phyloP scores from a whole-genome alignment of 371 early-diverging fungal species.

The Circinella minor region DNA sequence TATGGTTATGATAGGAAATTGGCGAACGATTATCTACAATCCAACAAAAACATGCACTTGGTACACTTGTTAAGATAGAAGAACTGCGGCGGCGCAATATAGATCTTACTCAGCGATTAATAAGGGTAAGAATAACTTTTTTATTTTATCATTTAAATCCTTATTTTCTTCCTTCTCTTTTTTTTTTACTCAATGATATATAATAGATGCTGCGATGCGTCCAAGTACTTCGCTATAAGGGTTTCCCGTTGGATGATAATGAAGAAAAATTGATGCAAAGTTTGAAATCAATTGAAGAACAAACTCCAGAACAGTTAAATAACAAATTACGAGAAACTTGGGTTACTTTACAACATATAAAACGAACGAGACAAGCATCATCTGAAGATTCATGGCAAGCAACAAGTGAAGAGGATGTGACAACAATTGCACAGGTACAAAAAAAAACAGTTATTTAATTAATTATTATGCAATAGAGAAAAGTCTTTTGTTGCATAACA shows the following conservation, averaged over 20 bases:
- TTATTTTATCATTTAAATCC: not conserved
- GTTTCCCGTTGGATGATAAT: constrained; percentile 21
- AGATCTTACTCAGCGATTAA: constrained; percentile 22
- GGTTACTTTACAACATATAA: constrained; percentile 14
- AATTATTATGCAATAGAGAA: not conserved
- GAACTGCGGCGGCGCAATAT: constrained; percentile 42
- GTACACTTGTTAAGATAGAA: constrained; percentile 37
- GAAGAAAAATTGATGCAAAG: constrained; percentile 23
- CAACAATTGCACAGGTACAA: constrained; percentile 25
- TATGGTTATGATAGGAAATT: constrained; percentile 28
- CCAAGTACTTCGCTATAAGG: constrained; percentile 34
- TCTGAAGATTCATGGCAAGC: constrained; percentile 22
- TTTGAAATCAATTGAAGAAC: constrained; percentile 14
- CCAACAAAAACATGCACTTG: constrained; percentile 35
- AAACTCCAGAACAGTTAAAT: constrained; percentile 23
- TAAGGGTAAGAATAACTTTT: constrained; percentile 16
- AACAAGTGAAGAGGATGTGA: constrained; percentile 17
- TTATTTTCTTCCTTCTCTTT: no score
- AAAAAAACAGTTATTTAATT: not conserved
- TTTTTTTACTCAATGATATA: not conserved
- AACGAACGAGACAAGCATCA: constrained; percentile 8
- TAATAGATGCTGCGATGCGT: constrained; percentile 25
- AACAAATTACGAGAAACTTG: constrained; percentile 18
- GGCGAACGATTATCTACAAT: constrained; percentile 34
- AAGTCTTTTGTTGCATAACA: not conserved